Evolutionary conservation across 2,329 filamentous ascomycete species (phyloP), one percentile per base, ranked within the genome.

Genomic region (Rhynchosporium secalis): DNA sequence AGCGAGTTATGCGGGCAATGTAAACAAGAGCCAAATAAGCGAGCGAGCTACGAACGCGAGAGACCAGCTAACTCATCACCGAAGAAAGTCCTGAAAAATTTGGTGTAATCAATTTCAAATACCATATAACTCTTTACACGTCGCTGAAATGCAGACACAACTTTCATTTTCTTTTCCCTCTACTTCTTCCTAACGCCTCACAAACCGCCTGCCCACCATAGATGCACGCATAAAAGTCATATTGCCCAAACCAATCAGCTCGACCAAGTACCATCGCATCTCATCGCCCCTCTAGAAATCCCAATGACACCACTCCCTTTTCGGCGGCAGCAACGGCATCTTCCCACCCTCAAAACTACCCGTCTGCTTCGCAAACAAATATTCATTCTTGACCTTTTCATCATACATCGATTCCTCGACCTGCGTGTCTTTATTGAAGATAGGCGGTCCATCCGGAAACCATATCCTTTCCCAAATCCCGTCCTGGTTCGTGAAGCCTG

Each of bases 271-370:
- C 47, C 33, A 45, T 43, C 33, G 41, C 57, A 29, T 41, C 15
- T 36, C 15, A 36, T 36, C 33, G 2, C 15, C 13, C 29, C 26
- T n/a, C 78, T 75, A 93, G 70, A 94, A 87, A 72, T 91, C 85
- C 83, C 89, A 94, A 33, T 78, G 76, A 67, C 86, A 87, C 80
- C 87, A 94, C 71, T 94, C 91, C 65, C 86, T 81, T 75, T 87
- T 87, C 0, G 93, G 93, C 26, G 93, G 91, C 51, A 92, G 77
- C 69, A 89, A 81, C 0, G 93, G 93, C 78, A 96, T 89, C 6
- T 86, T 70, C 0, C 87, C 88, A 41, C 86, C 85, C 47, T 83
- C 80, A 74, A 96, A 96, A 38, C 74, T 76, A 0, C 91, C 91
- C 26, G 83, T 84, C 66, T 85, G 79, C 51, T 81, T 78, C 72